These are phyloP conservation scores for Pterocarpus santalinus DNA, from an alignment of 306 rosid genomes.

Conservation along the genomic window DNA sequence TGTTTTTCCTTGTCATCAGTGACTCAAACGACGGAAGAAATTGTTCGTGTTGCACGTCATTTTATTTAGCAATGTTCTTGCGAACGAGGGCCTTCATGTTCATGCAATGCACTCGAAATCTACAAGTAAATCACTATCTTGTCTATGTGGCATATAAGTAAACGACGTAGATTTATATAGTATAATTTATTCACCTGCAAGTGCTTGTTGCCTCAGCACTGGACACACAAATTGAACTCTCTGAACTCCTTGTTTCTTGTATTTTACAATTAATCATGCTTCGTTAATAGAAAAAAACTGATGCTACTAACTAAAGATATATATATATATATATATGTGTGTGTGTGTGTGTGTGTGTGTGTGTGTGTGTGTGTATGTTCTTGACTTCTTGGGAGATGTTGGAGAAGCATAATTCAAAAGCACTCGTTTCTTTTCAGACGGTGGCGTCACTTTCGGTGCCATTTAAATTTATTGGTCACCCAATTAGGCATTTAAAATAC, in stretches of 20 bases:
- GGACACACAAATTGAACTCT: background rate
- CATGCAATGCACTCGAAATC: background rate
- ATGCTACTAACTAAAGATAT: background rate
- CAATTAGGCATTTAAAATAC: background rate
- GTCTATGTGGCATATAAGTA: background rate
- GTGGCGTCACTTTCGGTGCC: conserved; percentile 23
- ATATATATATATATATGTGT: no score
- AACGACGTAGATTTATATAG: background rate
- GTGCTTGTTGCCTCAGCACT: background rate
- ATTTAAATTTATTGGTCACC: background rate
- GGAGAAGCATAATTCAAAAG: background rate
- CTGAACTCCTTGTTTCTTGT: no score
- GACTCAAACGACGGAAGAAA: background rate
- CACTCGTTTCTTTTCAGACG: background rate
- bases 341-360: no score
- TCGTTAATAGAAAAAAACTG: background rate
- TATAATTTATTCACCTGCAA: background rate
- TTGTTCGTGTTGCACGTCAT: background rate
- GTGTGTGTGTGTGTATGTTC: background rate
- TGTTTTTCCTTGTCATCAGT: background rate
- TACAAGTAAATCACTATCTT: background rate
- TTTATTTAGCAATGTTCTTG: background rate
- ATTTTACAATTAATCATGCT: background rate
- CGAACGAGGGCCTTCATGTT: background rate
- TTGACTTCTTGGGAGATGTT: background rate